Percentiles rank a stretch among this genome's conserved stretches.
Evolutionary conservation across 768 basidiomycete species (phyloP).

Genomic region (Gautieria morchelliformis): DNA sequence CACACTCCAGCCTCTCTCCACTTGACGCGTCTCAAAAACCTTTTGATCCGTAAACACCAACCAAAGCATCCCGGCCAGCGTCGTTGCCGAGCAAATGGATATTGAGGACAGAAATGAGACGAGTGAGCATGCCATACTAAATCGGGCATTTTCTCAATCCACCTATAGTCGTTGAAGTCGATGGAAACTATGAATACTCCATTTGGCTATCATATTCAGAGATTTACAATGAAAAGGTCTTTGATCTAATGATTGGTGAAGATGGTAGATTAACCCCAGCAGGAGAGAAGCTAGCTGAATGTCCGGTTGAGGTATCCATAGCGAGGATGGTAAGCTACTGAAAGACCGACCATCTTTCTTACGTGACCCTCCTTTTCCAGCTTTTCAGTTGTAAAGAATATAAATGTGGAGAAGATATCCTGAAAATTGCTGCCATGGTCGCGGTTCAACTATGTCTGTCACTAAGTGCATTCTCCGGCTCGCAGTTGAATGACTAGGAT

Average conservation of each 20-base stretch:
- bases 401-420: conserved; percentile 87
- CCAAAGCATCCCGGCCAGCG: conserved; percentile 1
- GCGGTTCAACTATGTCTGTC: conserved; percentile 59
- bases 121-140: conserved; percentile 25
- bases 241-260: conserved; percentile 77
- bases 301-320: conserved; percentile 85
- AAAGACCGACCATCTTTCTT: background rate
- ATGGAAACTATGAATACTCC: conserved; percentile 87
- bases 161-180: conserved; percentile 65
- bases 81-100: conserved; percentile 42
- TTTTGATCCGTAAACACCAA: background rate
- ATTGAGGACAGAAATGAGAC: conserved; percentile 30
- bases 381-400: conserved; percentile 79
- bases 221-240: too few relatives aligned
- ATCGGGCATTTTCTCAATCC: too few relatives aligned
- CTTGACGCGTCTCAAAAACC: too few relatives aligned
- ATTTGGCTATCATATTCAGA: too few relatives aligned
- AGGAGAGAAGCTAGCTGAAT: conserved; percentile 86
- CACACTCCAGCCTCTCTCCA: too few relatives aligned
- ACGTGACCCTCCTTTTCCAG: conserved; percentile 30
- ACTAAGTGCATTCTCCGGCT: background rate
- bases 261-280: conserved; percentile 67
- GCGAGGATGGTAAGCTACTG: conserved; percentile 72
- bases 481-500: conserved; percentile 41
- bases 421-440: conserved; percentile 95